These are phyloP conservation scores for Quambalaria eucalypti DNA, from an alignment of 1,284 basidiomycete species.

Conservation along the genomic window DNA sequence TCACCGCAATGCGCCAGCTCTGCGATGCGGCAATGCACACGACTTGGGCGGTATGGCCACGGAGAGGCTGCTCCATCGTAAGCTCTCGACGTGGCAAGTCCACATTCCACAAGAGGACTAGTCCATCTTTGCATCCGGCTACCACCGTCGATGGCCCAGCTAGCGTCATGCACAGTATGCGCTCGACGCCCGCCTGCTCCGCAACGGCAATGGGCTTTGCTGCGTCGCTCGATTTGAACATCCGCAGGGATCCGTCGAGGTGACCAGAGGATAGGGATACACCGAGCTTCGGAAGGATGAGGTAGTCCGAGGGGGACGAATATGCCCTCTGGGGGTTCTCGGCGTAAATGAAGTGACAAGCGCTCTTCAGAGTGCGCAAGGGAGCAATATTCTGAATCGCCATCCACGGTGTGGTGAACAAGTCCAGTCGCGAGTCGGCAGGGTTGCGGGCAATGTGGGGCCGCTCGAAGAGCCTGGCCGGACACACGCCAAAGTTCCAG, in stretches of 20 bases:
- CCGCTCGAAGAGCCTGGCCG: conserved; percentile 61
- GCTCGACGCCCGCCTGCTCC: conserved; percentile 19
- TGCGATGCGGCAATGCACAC: conserved; percentile 65
- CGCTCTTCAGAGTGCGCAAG: conserved; percentile 17
- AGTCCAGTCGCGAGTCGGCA: conserved; percentile 53
- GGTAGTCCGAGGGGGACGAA: conserved; percentile 57
- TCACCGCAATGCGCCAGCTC: conserved; percentile 73
- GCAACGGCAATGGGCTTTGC: conserved; percentile 58
- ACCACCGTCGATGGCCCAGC: conserved; percentile 65
- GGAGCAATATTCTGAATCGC: conserved; percentile 37
- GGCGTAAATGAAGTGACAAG: conserved; percentile 54
- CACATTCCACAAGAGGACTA: conserved; percentile 23
- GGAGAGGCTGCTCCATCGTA: conserved; percentile 54
- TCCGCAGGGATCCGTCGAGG: conserved; percentile 53
- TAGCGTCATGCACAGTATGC: conserved; percentile 56
- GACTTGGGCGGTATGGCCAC: conserved; percentile 62
- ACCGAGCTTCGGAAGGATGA: conserved; percentile 57
- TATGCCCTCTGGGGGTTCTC: conserved; percentile 52
- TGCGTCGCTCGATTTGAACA: conserved; percentile 44
- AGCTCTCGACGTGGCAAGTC: conserved; percentile 17
- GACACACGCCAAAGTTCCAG: conserved; percentile 62
- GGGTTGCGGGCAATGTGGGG: conserved; percentile 63
- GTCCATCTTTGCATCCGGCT: conserved; percentile 56
- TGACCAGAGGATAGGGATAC: conserved; percentile 62
- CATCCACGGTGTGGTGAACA: conserved; percentile 61